phyloP scores from a whole-genome alignment of 2,329 filamentous ascomycete species.

The Paramyrothecium sp. region DNA sequence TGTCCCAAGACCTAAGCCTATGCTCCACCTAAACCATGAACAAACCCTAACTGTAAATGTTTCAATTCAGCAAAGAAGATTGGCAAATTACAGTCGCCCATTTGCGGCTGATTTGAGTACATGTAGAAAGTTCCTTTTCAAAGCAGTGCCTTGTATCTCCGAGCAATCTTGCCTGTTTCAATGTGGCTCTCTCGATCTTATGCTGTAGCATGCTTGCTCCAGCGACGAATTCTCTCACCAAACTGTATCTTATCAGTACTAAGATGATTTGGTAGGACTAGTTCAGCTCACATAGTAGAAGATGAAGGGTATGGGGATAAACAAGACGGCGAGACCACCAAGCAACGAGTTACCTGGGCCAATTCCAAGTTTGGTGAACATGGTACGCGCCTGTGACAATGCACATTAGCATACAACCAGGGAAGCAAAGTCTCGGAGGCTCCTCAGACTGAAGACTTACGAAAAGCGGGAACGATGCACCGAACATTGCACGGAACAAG shows the following conservation, averaged over 20 bases:
- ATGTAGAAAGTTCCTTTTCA: too few relatives aligned
- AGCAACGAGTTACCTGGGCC: conserved; percentile 3
- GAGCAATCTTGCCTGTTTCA: too few relatives aligned
- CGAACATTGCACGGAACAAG: conserved; percentile 5
- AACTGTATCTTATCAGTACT: not conserved
- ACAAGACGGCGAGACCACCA: not conserved
- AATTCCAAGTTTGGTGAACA: conserved; percentile 4
- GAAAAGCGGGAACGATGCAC: conserved; percentile 1
- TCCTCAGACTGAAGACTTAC: not conserved
- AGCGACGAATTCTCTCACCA: not conserved
- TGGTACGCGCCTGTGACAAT: not conserved
- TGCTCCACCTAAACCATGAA: too few relatives aligned
- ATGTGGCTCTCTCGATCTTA: too few relatives aligned
- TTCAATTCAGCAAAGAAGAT: too few relatives aligned
- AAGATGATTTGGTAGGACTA: not conserved
- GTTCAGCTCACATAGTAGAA: not conserved
- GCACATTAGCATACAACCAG: not conserved
- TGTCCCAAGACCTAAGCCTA: too few relatives aligned
- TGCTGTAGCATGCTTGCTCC: not conserved
- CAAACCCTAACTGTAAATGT: too few relatives aligned
- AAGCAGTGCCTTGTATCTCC: too few relatives aligned
- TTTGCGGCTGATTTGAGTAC: too few relatives aligned
- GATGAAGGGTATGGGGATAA: conserved; percentile 4
- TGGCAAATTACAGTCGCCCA: too few relatives aligned
- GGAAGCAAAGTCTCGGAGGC: not conserved